phyloP scores from a whole-genome alignment of 78 protist genomes.

The Dictyostelium capitatum region DNA sequence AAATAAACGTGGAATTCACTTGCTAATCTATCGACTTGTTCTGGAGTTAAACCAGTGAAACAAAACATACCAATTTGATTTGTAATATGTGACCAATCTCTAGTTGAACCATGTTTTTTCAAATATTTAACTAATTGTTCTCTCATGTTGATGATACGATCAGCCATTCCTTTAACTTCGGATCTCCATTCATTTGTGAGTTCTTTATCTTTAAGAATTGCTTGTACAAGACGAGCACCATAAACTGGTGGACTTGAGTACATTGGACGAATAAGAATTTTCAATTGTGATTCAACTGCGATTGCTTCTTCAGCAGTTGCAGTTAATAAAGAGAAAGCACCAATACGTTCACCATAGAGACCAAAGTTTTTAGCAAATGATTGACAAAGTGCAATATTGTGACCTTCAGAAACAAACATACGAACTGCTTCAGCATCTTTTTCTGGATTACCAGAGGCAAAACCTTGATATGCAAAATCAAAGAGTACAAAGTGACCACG shows the following conservation, averaged over 20 bases:
- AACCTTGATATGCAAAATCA: constrained; percentile 99
- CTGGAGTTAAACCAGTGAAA: constrained; percentile 95
- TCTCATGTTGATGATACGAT: constrained; percentile 95
- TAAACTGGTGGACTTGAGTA: constrained; percentile 98
- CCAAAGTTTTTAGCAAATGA: constrained; percentile 99
- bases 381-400: constrained; percentile 80
- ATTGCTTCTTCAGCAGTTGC: constrained; percentile 64
- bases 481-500: constrained; percentile 88
- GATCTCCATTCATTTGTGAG: constrained; percentile 79
- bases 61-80: constrained; percentile 99
- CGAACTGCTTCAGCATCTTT: constrained; percentile 94
- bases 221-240: constrained; percentile 97
- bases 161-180: constrained; percentile 94
- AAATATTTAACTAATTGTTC: constrained; percentile 81
- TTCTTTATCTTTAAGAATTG: constrained; percentile 86
- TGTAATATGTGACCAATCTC: constrained; percentile 96
- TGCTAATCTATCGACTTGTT: constrained; percentile 83
- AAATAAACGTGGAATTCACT: constrained; percentile 91
- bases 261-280: constrained; percentile 92
- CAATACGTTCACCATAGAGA: constrained; percentile 95
- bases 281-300: constrained; percentile 91
- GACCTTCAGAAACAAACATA: constrained; percentile 54
- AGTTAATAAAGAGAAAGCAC: constrained; percentile 72
- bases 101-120: constrained; percentile 84
- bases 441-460: constrained; percentile 96